Evolutionary conservation across 1,284 basidiomycete species (phyloP).

Genomic region (Grifola frondosa): DNA sequence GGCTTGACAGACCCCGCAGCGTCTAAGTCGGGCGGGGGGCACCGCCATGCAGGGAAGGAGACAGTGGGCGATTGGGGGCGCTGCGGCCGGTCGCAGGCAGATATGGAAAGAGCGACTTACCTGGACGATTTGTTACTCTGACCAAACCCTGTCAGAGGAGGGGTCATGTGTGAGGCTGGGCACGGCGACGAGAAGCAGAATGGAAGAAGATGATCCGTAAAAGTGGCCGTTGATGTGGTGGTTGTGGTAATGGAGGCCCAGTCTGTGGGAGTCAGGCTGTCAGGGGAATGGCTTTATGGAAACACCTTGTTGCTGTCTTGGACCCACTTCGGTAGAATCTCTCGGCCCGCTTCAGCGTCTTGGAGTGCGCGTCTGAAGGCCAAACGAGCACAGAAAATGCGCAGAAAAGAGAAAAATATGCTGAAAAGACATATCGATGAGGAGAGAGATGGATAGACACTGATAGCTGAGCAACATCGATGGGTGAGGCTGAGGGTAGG

Average conservation of each 20-base stretch:
- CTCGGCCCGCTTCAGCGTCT: conserved; percentile 5
- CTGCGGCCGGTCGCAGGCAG: neutral
- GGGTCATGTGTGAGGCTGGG: too few relatives aligned
- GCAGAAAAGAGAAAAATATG: neutral
- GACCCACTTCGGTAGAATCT: conserved; percentile 17
- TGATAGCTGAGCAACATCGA: conserved; percentile 1
- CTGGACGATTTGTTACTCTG: too few relatives aligned
- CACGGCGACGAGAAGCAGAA: too few relatives aligned
- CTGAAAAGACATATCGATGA: conserved; percentile 1
- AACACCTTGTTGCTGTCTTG: conserved; percentile 8
- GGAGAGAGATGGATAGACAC: neutral
- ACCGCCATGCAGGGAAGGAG: conserved; percentile 6
- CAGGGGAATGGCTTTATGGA: conserved; percentile 3
- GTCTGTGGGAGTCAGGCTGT: too few relatives aligned
- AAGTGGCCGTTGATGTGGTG: too few relatives aligned
- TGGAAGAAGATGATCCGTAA: too few relatives aligned
- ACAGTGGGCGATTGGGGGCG: conserved; percentile 7
- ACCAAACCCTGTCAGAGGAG: too few relatives aligned
- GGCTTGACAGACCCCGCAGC: too few relatives aligned
- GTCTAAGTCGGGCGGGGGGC: too few relatives aligned
- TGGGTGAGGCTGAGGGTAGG: conserved; percentile 1
- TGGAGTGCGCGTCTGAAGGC: neutral
- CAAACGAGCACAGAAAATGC: neutral
- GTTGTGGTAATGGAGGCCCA: too few relatives aligned
- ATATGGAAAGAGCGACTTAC: too few relatives aligned